phyloP scores from a whole-genome alignment of 768 basidiomycete genomes.

The Xerocomellus intermedius region DNA sequence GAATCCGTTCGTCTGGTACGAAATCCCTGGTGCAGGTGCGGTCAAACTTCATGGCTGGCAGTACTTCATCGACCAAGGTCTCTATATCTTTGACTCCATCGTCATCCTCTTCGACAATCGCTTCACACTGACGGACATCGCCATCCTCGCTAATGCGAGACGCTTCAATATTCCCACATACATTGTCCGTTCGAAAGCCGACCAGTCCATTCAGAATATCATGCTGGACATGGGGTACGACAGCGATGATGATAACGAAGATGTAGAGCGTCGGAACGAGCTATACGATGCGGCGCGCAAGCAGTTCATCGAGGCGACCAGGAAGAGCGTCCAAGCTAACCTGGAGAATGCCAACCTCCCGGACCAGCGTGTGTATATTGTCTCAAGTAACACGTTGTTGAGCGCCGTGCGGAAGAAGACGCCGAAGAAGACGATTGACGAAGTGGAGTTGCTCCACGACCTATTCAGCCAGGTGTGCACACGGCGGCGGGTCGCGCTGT shows the following conservation, averaged over 20 bases:
- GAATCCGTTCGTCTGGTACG: slow-evolving; percentile 8
- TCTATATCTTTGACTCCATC: slow-evolving; percentile 5
- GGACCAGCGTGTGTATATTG: slow-evolving; percentile 23
- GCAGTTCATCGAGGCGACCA: slow-evolving; percentile 20
- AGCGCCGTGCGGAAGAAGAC: slow-evolving; percentile 6
- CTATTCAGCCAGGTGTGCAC: slow-evolving; percentile 2
- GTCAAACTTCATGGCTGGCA: slow-evolving; percentile 4
- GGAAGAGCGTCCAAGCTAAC: slow-evolving; percentile 14
- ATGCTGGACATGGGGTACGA: slow-evolving; percentile 6
- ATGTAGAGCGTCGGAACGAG: neutral
- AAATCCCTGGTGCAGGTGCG: slow-evolving; percentile 3
- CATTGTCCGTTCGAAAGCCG: slow-evolving; percentile 10
- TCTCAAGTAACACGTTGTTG: slow-evolving; percentile 19
- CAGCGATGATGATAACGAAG: slow-evolving; percentile 5
- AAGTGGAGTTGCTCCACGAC: slow-evolving; percentile 3
- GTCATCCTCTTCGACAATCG: slow-evolving; percentile 9
- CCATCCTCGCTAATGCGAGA: slow-evolving; percentile 5
- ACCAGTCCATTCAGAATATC: slow-evolving; percentile 4
- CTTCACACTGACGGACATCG: slow-evolving; percentile 9
- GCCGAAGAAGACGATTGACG: slow-evolving; percentile 10
- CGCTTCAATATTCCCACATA: slow-evolving; percentile 10
- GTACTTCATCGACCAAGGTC: slow-evolving; percentile 10
- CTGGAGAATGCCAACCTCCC: slow-evolving; percentile 16
- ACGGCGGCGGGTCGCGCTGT: neutral
- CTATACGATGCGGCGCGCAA: slow-evolving; percentile 13